Evolutionary conservation across 2,329 filamentous ascomycete genomes (phyloP).

Genomic region (Trichothecium sympodiale): DNA sequence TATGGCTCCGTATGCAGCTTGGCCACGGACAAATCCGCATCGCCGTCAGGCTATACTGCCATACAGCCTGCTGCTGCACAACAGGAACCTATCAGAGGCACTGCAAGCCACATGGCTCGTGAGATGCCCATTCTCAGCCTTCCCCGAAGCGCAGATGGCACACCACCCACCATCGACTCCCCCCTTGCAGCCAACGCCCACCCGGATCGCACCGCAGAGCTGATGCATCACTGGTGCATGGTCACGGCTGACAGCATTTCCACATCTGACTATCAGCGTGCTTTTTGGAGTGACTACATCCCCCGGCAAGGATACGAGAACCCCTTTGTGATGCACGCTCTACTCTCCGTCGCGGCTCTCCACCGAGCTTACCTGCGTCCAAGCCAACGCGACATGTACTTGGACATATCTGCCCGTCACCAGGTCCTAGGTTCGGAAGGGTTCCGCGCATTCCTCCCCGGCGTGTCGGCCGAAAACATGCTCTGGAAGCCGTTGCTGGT

Average conservation of each 20-base stretch:
- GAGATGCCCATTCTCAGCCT: neutral
- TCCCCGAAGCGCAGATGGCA: neutral
- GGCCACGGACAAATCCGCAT: constrained; percentile 4
- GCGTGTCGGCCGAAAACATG: constrained; percentile 7
- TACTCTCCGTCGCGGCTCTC: constrained; percentile 16
- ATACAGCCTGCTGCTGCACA: neutral
- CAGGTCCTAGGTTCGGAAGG: constrained; percentile 17
- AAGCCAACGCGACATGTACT: constrained; percentile 11
- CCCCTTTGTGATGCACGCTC: constrained; percentile 17
- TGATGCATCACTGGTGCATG: constrained; percentile 20
- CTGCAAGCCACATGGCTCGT: neutral
- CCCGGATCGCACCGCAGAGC: constrained; percentile 13
- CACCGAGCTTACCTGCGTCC: constrained; percentile 19
- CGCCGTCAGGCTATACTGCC: neutral
- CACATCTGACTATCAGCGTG: constrained; percentile 10
- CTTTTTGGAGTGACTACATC: constrained; percentile 15
- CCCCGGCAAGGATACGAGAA: constrained; percentile 15
- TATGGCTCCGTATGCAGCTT: constrained; percentile 17
- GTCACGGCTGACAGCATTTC: constrained; percentile 13
- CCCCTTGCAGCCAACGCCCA: constrained; percentile 13
- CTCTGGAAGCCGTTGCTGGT: constrained; percentile 22
- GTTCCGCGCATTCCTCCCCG: constrained; percentile 12
- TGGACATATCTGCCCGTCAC: constrained; percentile 16
- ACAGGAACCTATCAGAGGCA: neutral
- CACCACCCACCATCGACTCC: constrained; percentile 7